These are phyloP conservation scores for Deinandra increscens DNA, from an alignment of 129 eudicot genomes.

Conservation along the genomic window DNA sequence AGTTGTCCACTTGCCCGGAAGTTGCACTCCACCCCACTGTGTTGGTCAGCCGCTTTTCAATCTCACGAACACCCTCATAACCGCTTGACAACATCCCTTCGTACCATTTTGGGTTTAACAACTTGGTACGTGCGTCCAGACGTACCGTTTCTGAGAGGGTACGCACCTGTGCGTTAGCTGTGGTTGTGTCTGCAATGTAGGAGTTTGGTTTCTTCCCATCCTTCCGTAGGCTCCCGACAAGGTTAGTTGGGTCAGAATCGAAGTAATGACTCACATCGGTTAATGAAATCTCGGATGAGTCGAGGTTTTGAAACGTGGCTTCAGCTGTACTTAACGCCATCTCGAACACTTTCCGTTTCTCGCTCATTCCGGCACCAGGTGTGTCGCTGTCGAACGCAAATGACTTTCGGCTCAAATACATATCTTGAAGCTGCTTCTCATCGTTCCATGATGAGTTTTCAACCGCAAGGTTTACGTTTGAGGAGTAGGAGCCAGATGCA, in stretches of 20 bases:
- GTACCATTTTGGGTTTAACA: slow-evolving; percentile 98
- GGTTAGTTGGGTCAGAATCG: slow-evolving; percentile 95
- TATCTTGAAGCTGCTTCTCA: slow-evolving; percentile 98
- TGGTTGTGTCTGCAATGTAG: slow-evolving; percentile 96
- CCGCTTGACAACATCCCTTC: slow-evolving; percentile 97
- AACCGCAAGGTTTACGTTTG: slow-evolving; percentile 93
- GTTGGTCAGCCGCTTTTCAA: slow-evolving; percentile 89
- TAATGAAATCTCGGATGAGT: slow-evolving; percentile 89
- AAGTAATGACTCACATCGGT: slow-evolving; percentile 99
- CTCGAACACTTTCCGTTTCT: slow-evolving; percentile 85
- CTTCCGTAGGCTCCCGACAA: slow-evolving; percentile 81
- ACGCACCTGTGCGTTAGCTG: slow-evolving; percentile 96
- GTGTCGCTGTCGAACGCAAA: slow-evolving; percentile 93
- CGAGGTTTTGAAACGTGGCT: slow-evolving; percentile 96
- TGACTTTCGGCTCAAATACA: slow-evolving; percentile 95
- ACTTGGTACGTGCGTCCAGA: slow-evolving; percentile 86
- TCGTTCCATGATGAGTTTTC: slow-evolving; percentile 98
- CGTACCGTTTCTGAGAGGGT: slow-evolving; percentile 96
- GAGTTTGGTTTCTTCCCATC: slow-evolving; percentile 99
- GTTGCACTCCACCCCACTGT: slow-evolving; percentile 99
- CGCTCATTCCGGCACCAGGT: slow-evolving; percentile 92
- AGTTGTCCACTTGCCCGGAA: slow-evolving; percentile 93
- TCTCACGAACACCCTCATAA: slow-evolving; percentile 97
- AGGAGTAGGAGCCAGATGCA: slow-evolving; percentile 96
- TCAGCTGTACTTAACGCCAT: slow-evolving; percentile 97